Conservation (phyloP, 495 filamentous ascomycete species). For the Aspergillus olivimuriae region DNA sequence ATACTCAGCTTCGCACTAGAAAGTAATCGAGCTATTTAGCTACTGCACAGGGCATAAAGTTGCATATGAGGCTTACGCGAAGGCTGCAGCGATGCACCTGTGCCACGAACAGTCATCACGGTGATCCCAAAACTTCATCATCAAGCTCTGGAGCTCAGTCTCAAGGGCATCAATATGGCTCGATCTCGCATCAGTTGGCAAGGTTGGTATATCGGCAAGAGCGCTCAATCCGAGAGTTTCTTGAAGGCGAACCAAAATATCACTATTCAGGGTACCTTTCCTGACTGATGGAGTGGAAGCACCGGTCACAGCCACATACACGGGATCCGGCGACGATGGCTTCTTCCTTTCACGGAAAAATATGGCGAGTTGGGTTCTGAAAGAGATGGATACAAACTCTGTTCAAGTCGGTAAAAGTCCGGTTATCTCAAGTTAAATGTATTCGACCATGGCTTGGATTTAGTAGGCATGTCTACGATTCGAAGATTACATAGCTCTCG, state of each 20-base stretch:
- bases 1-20: background rate
- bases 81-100: background rate
- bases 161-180: background rate
- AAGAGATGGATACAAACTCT: too few relatives aligned
- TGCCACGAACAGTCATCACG: background rate
- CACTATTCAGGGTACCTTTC: background rate
- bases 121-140: background rate
- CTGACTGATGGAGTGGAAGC: background rate
- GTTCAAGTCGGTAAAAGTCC: too few relatives aligned
- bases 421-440: too few relatives aligned
- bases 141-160: background rate
- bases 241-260: background rate
- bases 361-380: too few relatives aligned
- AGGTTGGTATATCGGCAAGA: background rate
- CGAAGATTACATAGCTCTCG: too few relatives aligned
- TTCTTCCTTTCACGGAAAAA: too few relatives aligned
- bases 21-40: background rate
- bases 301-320: too few relatives aligned
- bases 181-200: background rate
- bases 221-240: background rate
- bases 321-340: too few relatives aligned
- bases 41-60: background rate
- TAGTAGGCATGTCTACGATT: too few relatives aligned
- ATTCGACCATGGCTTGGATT: too few relatives aligned
- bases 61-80: background rate